Base-by-base conservation (phyloP, 2,329 filamentous ascomycete species). In the Xylariales sp. region DNA sequence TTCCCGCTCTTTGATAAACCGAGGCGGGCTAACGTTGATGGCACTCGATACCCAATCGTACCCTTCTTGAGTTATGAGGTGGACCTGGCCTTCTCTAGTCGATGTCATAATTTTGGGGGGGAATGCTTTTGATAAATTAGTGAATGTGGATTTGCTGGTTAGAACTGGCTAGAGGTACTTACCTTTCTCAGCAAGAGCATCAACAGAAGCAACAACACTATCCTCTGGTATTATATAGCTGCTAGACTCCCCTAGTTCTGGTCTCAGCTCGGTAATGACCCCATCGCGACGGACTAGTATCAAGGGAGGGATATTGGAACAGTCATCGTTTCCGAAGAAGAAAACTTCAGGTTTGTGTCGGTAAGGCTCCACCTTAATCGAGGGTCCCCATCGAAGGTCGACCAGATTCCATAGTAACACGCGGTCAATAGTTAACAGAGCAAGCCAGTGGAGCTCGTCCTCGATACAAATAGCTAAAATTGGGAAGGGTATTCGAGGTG, bases 201-300 rank as follows among this genome's bases (percentile, higher is more conserved):
- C 80, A 10, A 84, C 86, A 39, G 82, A 87, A 32, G 84, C 79
- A 8, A 91, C 76, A 1, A 84, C 81, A 60, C 82, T 86, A 34
- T 82, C 83, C 52, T 75, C 72, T 73, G 86, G 88, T 41, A 90
- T 82, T 16, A 77, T 74, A 64, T 84, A 82, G 34, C 84, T 83
- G 30, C 74, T 78, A 3, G 79, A 76, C 52, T 81, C 78, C 28
- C 80, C 81, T 34, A 77, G 80, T 16, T 83, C 83, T 16, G 86
- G 79, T 56, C 83, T 82, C 10, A 91, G 78, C 73, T 91, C 89
- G 0, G 83, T 84, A 74, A 93, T 80, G 3, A 84, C 82, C 0
- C 91, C 92, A 61, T 91, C 89, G 16, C 87, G 84, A 43, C 87
- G 87, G 5, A 93, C 83, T 7, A 93, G 75, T 8, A 93, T 76